Conservation (phyloP, 805 yeast species). For the Suhomyces canberraensis region DNA sequence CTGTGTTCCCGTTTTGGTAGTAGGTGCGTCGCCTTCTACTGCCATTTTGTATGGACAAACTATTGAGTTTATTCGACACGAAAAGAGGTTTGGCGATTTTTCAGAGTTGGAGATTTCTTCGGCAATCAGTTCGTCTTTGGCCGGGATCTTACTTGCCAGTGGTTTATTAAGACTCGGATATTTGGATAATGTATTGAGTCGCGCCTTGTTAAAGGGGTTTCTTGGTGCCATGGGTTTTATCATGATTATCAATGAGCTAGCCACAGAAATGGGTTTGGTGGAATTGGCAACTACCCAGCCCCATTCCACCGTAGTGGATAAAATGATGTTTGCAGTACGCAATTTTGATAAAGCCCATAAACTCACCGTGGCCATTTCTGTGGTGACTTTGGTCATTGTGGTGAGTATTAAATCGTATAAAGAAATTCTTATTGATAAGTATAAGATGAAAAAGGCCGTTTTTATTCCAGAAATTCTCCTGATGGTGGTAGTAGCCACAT, state of each 20-base stretch:
- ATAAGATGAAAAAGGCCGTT: conserved; percentile 16
- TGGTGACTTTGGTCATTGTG: conserved; percentile 20
- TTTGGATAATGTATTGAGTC: conserved; percentile 73
- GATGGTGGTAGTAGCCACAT: conserved; percentile 30
- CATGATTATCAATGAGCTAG: conserved; percentile 56
- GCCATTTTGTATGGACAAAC: conserved; percentile 81
- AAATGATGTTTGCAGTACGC: conserved; percentile 13
- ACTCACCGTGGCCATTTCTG: conserved; percentile 17
- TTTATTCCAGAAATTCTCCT: conserved; percentile 31
- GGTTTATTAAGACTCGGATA: conserved; percentile 76
- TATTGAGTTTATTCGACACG: conserved; percentile 40
- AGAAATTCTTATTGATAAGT: conserved; percentile 13
- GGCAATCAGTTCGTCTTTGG: conserved; percentile 15
- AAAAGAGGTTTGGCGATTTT: conserved; percentile 43
- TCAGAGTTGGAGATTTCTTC: conserved; percentile 24
- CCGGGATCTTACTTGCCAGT: conserved; percentile 17
- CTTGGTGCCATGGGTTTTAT: conserved; percentile 82
- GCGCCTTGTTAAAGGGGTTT: conserved; percentile 77
- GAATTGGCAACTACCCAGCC: conserved; percentile 18
- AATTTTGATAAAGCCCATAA: conserved; percentile 12
- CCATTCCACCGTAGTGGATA: conserved; percentile 21
- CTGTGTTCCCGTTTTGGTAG: conserved; percentile 83
- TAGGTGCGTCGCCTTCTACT: conserved; percentile 89
- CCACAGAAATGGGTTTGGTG: conserved; percentile 47
- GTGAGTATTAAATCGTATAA: conserved; percentile 20